Conservation (phyloP, 202 grass and related monocot genomes). For the Digitaria exilis region DNA sequence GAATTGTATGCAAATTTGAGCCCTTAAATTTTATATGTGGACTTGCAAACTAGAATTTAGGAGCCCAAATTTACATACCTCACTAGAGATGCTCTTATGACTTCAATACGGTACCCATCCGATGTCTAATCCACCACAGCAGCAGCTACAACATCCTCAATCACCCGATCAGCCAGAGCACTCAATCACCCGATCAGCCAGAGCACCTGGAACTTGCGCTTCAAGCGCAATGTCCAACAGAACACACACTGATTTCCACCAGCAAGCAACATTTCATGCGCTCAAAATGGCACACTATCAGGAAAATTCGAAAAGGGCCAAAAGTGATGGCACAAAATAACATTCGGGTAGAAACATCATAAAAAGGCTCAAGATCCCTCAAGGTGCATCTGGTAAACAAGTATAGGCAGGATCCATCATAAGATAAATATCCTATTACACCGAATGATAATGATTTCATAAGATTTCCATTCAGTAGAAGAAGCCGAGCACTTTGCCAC, state of each 20-base stretch:
- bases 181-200: background rate
- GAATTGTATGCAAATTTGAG: too few species aligned
- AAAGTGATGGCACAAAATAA: background rate
- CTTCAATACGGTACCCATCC: background rate
- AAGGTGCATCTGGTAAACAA: background rate
- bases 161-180: background rate
- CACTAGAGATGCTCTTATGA: too few species aligned
- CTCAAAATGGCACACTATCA: background rate
- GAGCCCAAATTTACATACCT: too few species aligned
- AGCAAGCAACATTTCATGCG: background rate
- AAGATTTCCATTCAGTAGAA: conserved; percentile 13
- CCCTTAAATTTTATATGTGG: too few species aligned
- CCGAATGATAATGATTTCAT: background rate
- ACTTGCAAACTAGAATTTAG: too few species aligned
- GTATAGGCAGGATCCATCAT: background rate
- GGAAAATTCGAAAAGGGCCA: background rate
- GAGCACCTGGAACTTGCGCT: background rate
- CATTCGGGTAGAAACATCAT: background rate
- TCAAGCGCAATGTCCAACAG: background rate
- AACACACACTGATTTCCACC: background rate
- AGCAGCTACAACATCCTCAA: background rate
- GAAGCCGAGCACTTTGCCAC: conserved; percentile 36
- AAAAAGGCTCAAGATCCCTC: background rate
- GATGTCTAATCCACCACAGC: background rate
- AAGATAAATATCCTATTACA: background rate